Evolutionary conservation across 2,329 filamentous ascomycete genomes (phyloP), one percentile per base, ranked within the genome.

Genomic region (Paradendryphiella salina): DNA sequence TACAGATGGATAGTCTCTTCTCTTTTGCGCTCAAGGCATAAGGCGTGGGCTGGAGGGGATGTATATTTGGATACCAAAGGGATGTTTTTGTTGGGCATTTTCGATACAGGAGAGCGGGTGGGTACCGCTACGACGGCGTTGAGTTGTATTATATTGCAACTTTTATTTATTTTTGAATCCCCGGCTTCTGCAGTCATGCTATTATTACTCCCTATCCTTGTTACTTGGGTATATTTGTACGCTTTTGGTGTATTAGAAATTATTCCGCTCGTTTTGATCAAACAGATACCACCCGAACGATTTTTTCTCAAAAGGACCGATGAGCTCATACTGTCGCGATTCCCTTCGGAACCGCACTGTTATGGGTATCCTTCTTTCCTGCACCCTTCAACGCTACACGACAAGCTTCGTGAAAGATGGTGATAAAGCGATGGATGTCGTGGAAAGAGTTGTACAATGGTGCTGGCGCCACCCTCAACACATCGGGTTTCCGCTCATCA

Each of bases 1-100:
- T 96, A 44, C 88, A 90, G 61, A 96, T 96, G 92, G 90, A 94
- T 73, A 86, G 80, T 59, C 75, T 96, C 57, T 96, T 96, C 79
- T 82, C 83, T 57, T 81, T 83, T 75, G 79, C 78, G 52, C 66
- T 76, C 52, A 73, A 69, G 56, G 46, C 44, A 11, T 50, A 50
- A 28, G 23, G 15, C 13, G 15, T 20, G 20, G 18, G n/a, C 8
- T 50, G 13, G 46, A 3, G 23, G 23, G 23, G 23, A 26, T 43
- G 14, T 5, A 11, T 41, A 15, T 9, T 23, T 44, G 45, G 46
- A 45, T 50, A 45, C 17, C 11, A 33, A 15, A 13, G 10, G 21
- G 23, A 26, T 9, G 23, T 15, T 26, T 17, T 36, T 35, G 10
- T 21, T 28, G 38, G 17, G 46, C 20, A 42, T 42, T 3, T 15